Percentiles rank a stretch among this genome's conserved stretches.
These are phyloP conservation scores for Yamadazyma mexicana DNA, from an alignment of 1,139 yeast genomes.

Conservation along the genomic window DNA sequence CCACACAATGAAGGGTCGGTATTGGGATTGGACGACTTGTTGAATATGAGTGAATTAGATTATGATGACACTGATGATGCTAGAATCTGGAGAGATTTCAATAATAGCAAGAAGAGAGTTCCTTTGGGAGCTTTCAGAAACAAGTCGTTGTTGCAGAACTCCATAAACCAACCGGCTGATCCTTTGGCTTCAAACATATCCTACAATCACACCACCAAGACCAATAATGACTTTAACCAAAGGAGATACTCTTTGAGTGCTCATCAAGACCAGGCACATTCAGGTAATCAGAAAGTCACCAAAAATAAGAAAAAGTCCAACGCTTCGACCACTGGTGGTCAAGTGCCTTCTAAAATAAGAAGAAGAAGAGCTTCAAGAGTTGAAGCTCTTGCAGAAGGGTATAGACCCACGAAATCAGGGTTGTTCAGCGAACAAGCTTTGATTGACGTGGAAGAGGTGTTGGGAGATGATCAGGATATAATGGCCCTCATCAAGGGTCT, in stretches of 20 bases:
- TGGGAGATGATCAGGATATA: constrained; percentile 48
- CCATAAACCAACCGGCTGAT: constrained; percentile 23
- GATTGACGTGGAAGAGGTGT: constrained; percentile 65
- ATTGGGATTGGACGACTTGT: constrained; percentile 77
- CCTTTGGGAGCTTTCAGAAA: constrained; percentile 91
- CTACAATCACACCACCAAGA: constrained; percentile 23
- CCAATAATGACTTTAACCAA: constrained; percentile 22
- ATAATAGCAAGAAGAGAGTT: constrained; percentile 56
- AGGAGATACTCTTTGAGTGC: constrained; percentile 20
- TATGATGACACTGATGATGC: constrained; percentile 66
- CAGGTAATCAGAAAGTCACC: background rate
- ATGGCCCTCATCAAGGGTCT: constrained; percentile 48
- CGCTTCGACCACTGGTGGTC: constrained; percentile 11
- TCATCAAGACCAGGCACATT: constrained; percentile 3
- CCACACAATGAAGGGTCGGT: constrained; percentile 54
- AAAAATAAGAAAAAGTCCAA: constrained; percentile 11
- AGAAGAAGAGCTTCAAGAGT: constrained; percentile 62
- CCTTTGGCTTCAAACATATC: constrained; percentile 20
- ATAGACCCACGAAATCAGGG: constrained; percentile 72
- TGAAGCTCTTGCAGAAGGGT: constrained; percentile 75
- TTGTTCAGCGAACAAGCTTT: constrained; percentile 71
- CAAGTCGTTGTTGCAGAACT: constrained; percentile 53
- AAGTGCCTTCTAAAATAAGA: constrained; percentile 27
- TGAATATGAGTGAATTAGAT: constrained; percentile 86
- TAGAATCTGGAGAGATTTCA: constrained; percentile 53